Base-by-base conservation (phyloP, 345 rosid genomes). In the Corchorus capsularis region DNA sequence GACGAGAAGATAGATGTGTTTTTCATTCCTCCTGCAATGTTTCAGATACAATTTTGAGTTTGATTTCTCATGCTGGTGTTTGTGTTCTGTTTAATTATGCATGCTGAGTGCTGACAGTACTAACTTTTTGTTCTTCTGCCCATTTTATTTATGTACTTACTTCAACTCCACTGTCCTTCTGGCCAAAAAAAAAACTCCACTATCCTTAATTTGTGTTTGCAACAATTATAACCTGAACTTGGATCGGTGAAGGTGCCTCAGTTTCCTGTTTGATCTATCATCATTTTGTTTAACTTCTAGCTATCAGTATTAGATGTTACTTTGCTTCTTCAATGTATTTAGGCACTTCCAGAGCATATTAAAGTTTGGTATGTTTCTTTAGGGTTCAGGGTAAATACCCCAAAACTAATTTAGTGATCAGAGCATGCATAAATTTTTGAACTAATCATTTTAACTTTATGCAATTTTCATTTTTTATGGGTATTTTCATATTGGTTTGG, bases 321-420 rank as follows among this genome's bases (percentile, higher is more conserved):
- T 68, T 47, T 68, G 20, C 10, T 15, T 49, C 20, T 68, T 68
- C 13, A 43, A 49, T 50, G 15, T 67, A 45, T 45, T 22, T 19
- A 1, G 47, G 47, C 8, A 10, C 8, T 5, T 8, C 0, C 8
- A 67, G 54, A 68, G 57, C 41, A 4, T 7, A 47, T 4, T 45
- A 45, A 68, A 53, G 53, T 63, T 63, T 63, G 49, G 53, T 6
- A 68, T 35, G 12, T 47, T 53, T 77, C 69, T 9, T 60, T 27
- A 27, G 27, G 27, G 27, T 27, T 27, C 27, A 27, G 27, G 27
- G 27, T 27, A 27, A 27, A 27, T 27, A 27, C 27, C 27, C 27
- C 27, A 27, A 27, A 27, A 27, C 27, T 27, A 27, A 27, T 27
- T 27, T 27, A 27, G 1, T 27, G 27, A 27, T 27, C 27, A 27